These are phyloP conservation scores for Choanephora cucurbitarum DNA, from an alignment of 371 early-diverging fungal genomes.

Conservation along the genomic window DNA sequence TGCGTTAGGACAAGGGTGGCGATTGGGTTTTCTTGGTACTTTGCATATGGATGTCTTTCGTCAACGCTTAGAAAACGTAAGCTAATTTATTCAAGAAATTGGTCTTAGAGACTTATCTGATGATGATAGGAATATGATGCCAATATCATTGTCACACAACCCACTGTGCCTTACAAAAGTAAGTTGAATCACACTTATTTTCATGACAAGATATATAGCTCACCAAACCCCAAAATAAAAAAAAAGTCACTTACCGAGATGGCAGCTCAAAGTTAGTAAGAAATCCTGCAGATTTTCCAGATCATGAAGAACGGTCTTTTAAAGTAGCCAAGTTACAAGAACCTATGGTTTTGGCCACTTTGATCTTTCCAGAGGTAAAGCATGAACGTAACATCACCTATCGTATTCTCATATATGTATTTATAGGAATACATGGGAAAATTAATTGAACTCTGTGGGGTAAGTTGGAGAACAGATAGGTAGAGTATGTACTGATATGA, in stretches of 20 bases:
- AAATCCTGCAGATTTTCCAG: conserved; percentile 95
- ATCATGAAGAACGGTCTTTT: conserved; percentile 62
- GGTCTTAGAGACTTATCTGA: background rate
- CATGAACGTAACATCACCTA: background rate
- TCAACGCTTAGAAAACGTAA: conserved; percentile 88
- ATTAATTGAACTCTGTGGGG: conserved; percentile 89
- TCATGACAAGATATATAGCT: too few relatives aligned
- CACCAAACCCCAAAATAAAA: too few relatives aligned
- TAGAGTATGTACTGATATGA: background rate
- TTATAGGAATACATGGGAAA: conserved; percentile 79
- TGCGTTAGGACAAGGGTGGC: conserved; percentile 96
- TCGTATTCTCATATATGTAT: background rate
- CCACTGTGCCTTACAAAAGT: conserved; percentile 90
- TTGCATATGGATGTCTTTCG: conserved; percentile 98
- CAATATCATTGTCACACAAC: conserved; percentile 89
- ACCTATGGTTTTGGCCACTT: conserved; percentile 90
- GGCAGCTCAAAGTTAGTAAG: conserved; percentile 65
- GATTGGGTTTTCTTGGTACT: conserved; percentile 95
- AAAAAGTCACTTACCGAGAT: conserved; percentile 62
- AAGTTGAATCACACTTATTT: too few relatives aligned
- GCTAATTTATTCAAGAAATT: too few relatives aligned
- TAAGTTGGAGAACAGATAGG: too few relatives aligned
- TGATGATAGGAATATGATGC: conserved; percentile 81
- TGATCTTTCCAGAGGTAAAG: conserved; percentile 86
- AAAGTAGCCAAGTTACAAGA: conserved; percentile 78